These are phyloP conservation scores for Globisporangium nodosum DNA, from an alignment of 352 stramenopile species.

Conservation along the genomic window DNA sequence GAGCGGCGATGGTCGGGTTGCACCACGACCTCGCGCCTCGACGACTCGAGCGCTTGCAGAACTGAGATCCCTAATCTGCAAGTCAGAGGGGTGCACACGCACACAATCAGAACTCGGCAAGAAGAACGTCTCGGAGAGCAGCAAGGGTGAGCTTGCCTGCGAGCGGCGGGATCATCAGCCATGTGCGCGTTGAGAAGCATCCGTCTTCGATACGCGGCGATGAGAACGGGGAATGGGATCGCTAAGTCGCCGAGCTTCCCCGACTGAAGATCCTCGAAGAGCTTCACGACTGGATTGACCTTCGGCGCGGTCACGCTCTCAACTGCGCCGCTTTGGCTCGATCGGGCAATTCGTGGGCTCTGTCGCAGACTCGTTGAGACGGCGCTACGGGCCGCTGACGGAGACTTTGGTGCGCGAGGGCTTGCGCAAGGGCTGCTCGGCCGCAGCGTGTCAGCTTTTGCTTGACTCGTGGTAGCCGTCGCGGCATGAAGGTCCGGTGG, in stretches of 20 bases:
- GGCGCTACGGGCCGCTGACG: not conserved
- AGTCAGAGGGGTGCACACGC: not conserved
- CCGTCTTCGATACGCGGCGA: slow-evolving; percentile 68
- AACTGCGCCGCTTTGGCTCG: not conserved
- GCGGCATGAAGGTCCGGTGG: too few species aligned
- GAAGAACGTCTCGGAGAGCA: slow-evolving; percentile 14
- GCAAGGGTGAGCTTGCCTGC: slow-evolving; percentile 4
- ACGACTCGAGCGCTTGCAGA: slow-evolving; percentile 64
- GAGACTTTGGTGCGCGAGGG: not conserved
- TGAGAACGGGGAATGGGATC: slow-evolving; percentile 70
- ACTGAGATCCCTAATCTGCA: slow-evolving; percentile 12
- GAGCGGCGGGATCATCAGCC: slow-evolving; percentile 47
- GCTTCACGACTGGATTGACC: slow-evolving; percentile 59
- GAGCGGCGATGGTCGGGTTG: slow-evolving; percentile 3
- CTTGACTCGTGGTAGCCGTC: not conserved
- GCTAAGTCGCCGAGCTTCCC: slow-evolving; percentile 72
- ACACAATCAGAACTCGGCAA: not conserved
- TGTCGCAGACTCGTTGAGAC: slow-evolving; percentile 1
- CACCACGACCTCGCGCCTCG: slow-evolving; percentile 20
- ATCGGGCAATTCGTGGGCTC: not conserved
- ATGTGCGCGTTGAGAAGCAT: slow-evolving; percentile 86
- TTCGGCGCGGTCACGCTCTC: not conserved
- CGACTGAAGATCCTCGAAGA: slow-evolving; percentile 75
- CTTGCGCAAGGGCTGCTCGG: slow-evolving; percentile 5
- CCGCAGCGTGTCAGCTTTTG: slow-evolving; percentile 1